phyloP scores from a whole-genome alignment of 768 basidiomycete genomes.

The Boletellus sp. region DNA sequence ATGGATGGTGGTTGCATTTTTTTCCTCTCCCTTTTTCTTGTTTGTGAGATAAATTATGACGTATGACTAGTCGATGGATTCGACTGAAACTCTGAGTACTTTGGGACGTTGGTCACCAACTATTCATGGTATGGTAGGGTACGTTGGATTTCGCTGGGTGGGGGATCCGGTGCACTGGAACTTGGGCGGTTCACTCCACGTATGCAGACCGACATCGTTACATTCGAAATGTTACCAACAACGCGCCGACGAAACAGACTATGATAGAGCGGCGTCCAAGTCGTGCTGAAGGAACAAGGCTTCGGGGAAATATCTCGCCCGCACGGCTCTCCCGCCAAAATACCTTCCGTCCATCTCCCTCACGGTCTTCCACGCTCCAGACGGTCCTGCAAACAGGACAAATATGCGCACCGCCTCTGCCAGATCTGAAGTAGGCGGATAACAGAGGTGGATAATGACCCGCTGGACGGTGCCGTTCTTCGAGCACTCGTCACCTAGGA shows the following conservation, averaged over 20 bases:
- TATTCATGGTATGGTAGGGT: too few species aligned
- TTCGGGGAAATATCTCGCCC: constrained; percentile 81
- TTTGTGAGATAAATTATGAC: too few species aligned
- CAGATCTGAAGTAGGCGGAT: constrained; percentile 59
- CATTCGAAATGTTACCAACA: not conserved
- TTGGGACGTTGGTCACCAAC: too few species aligned
- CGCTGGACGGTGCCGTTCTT: constrained; percentile 92
- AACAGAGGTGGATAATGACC: constrained; percentile 76
- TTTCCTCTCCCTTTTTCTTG: not conserved
- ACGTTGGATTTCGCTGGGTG: too few species aligned
- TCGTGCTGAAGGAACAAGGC: constrained; percentile 44
- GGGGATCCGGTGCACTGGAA: too few species aligned
- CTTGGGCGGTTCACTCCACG: too few species aligned
- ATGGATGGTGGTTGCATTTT: constrained; percentile 10
- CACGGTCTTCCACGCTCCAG: constrained; percentile 94
- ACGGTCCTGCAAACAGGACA: constrained; percentile 86
- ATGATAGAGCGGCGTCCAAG: constrained; percentile 41
- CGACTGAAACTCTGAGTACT: too few species aligned
- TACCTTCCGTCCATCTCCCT: constrained; percentile 90
- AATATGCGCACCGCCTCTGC: constrained; percentile 92
- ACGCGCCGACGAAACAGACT: not conserved
- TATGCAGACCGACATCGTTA: too few species aligned
- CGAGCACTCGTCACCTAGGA: constrained; percentile 80
- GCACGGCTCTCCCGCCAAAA: constrained; percentile 82
- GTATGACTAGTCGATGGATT: too few species aligned